Evolutionary conservation across 352 stramenopile species (phyloP).

Genomic region (Pythium vanterpoolii): DNA sequence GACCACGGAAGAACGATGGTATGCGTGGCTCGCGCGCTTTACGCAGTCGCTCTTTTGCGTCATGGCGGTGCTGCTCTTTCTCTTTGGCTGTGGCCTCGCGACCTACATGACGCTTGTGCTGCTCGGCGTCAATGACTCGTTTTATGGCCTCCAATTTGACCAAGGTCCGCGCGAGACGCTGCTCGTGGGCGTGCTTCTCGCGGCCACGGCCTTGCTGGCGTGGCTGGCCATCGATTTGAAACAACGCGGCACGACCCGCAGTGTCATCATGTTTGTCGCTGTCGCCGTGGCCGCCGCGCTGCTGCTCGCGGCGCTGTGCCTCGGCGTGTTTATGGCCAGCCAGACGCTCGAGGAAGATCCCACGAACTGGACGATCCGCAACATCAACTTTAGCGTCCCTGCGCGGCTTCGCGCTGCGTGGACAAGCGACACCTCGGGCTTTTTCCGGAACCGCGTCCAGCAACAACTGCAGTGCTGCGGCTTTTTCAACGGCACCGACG

Average conservation of each 20-base stretch:
- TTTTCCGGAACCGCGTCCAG: conserved; percentile 47
- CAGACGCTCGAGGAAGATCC: conserved; percentile 44
- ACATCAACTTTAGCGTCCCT: conserved; percentile 62
- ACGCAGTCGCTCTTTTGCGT: conserved; percentile 36
- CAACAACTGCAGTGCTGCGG: conserved; percentile 71
- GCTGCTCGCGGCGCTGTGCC: conserved; percentile 33
- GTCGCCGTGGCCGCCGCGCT: conserved; percentile 41
- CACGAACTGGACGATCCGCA: conserved; percentile 72
- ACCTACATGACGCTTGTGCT: conserved; percentile 55
- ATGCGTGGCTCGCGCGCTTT: conserved; percentile 57
- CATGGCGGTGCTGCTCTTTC: conserved; percentile 32
- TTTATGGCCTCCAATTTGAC: conserved; percentile 56
- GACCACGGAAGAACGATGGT: conserved; percentile 79
- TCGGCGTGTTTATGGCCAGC: conserved; percentile 60
- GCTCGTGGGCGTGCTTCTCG: conserved; percentile 30
- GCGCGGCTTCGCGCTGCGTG: conserved; percentile 45
- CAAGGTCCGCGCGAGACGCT: conserved; percentile 42
- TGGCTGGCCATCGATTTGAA: conserved; percentile 56
- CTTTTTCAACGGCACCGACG: conserved; percentile 42
- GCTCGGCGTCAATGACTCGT: conserved; percentile 39
- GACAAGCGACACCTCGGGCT: conserved; percentile 35
- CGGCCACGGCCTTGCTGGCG: conserved; percentile 34
- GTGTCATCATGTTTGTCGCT: conserved; percentile 29
- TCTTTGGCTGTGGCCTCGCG: conserved; percentile 41
- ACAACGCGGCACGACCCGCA: conserved; percentile 18